Evolutionary conservation across 352 stramenopile species (phyloP), one percentile per base, ranked within the genome.

Genomic region (Phytophthora citricola): DNA sequence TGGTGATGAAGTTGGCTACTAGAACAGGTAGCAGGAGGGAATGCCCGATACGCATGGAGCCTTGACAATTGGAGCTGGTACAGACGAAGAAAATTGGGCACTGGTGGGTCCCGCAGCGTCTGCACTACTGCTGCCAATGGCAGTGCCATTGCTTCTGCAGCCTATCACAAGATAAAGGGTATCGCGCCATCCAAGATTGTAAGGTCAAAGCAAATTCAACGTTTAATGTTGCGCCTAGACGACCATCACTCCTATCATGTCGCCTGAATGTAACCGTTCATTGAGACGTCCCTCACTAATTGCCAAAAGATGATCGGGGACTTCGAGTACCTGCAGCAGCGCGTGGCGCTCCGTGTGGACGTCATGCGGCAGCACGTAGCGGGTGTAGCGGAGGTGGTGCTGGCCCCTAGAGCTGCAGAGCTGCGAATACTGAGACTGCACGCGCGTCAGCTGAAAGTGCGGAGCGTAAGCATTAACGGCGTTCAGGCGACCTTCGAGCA

Each of bases 241-340:
- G 31, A 36, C 31, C 31, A 36, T 36, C 31, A 36, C 31, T 36
- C 31, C 4, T 3, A 3, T 36, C 6, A 22, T 38, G 4, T 22
- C 20, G 31, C 52, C 5, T 31, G 15, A 46, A 46, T 27, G 40
- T 46, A 45, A 17, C 17, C 17, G 17, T 20, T 10, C 9, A 26
- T 26, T 26, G 24, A 26, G 24, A 26, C 24, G 24, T 20, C 24
- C 24, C 24, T 26, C 24, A 26, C 17, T 20, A 20, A 20, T 5
- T 26, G 20, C 15, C 36, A 57, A 45, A 67, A 58, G 20, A 93
- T 92, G 84, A 95, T 95, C 73, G 65, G 75, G 32, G 85, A 95
- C 69, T 95, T 88, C 63, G 85, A 94, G 68, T 94, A 93, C 61
- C 73, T 95, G 69, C 85, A 95, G 69, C 85, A 95, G 78, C 85